These are phyloP conservation scores for Ochromonadaceae sp. DNA, from an alignment of 352 stramenopile genomes.

Conservation along the genomic window DNA sequence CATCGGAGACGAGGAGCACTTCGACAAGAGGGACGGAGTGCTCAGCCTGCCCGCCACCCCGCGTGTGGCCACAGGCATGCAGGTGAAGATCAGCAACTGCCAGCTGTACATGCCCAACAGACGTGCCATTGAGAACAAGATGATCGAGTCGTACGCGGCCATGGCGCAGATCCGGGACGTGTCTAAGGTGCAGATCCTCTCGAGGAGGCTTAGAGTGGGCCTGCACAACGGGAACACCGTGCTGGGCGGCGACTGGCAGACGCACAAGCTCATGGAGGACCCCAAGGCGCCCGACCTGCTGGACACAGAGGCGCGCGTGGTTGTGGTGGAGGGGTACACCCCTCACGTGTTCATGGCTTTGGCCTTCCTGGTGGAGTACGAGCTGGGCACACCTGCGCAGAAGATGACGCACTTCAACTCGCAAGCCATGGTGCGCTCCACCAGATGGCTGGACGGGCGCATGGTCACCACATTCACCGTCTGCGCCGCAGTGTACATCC, in stretches of 20 bases:
- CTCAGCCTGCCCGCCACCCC: not conserved
- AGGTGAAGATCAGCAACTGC: not conserved
- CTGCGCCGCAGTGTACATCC: constrained; percentile 24
- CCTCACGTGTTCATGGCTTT: constrained; percentile 55
- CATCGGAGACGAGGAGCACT: not conserved
- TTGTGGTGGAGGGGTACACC: constrained; percentile 43
- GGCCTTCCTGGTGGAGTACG: constrained; percentile 60
- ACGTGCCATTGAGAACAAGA: not conserved
- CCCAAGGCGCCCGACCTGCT: constrained; percentile 49
- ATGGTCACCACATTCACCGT: not conserved
- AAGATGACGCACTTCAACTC: not conserved
- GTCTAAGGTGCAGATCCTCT: constrained; percentile 49
- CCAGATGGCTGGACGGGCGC: not conserved
- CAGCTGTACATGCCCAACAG: constrained; percentile 1
- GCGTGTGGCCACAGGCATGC: not conserved
- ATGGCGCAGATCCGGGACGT: constrained; percentile 38
- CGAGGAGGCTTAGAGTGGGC: constrained; percentile 54
- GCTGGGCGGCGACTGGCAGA: constrained; percentile 33
- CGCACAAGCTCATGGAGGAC: constrained; percentile 46
- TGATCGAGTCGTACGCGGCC: not conserved
- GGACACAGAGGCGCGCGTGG: constrained; percentile 32
- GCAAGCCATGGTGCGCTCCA: not conserved
- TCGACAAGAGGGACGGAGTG: not conserved
- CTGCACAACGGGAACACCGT: constrained; percentile 69
- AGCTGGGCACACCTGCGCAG: constrained; percentile 9